Base-by-base conservation (phyloP, 129 eudicot species). In the Escallonia rubra region DNA sequence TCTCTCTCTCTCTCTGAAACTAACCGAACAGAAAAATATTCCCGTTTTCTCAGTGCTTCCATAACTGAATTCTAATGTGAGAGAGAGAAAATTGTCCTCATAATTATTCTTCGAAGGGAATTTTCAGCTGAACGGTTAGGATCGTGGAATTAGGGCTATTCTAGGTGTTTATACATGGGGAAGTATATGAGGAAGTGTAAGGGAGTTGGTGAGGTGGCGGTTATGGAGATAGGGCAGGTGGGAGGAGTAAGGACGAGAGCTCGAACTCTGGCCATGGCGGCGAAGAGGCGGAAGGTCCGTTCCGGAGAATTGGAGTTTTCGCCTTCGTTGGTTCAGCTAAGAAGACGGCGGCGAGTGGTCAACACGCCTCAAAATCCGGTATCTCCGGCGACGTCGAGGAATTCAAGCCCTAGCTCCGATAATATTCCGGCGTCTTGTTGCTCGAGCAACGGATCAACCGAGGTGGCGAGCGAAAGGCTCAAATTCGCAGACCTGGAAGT, bases 401-500 rank as follows among this genome's bases (percentile, higher is more conserved):
- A 64, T 47, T 73, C 41, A n/a, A 65, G 74, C 58, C 43, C 66
- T 55, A 70, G 78, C 63, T 79, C 79, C 61, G 77, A 66, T 38
- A 66, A 64, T n/a, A 59, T 51, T 46, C 72, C 67, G 54, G 77
- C 83, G 12, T 76, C 88, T 39, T 89, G 87, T 72, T 89, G 90
- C 73, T 86, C 88, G 10, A 81, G 85, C 58, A 76, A 72, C 55
- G 73, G 78, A 68, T 71, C 79, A 44, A 68, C 59, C 52, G 80
- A 81, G 63, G 13, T 70, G 13, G 43, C 23, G 0, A 46, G 43
- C 56, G 78, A 74, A 57, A 69, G 54, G 44, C 44, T 42, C 64
- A 65, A 71, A 63, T 61, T 67, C 63, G 69, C 71, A 83, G 96
- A 90, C 86, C 90, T 84, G 68, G 83, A 84, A 86, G 10, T 72